Evolutionary conservation across 305 asterid species (phyloP).

Genomic region (Fraxinus nigra): DNA sequence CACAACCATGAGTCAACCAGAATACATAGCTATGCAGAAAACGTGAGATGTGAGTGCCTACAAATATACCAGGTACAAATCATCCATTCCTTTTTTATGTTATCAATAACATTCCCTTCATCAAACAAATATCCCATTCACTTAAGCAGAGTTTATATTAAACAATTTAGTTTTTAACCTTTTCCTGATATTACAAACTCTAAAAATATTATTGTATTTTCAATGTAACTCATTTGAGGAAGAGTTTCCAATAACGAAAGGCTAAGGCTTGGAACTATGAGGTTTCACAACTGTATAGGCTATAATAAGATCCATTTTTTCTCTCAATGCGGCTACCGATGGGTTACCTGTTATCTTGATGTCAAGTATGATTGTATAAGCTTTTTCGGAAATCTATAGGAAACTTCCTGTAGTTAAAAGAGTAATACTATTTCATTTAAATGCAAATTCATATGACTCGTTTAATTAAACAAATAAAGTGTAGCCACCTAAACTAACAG

Average conservation of each 20-base stretch:
- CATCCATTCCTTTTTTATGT: neutral
- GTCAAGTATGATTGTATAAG: neutral
- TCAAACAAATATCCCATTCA: constrained; percentile 2
- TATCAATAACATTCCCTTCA: constrained; percentile 6
- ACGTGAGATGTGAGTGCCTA: constrained; percentile 4
- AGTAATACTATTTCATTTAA: too few species aligned
- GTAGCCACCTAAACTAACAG: too few species aligned
- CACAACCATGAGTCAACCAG: constrained; percentile 10
- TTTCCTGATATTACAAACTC: neutral
- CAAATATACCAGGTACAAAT: neutral
- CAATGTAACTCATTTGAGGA: neutral
- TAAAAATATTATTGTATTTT: neutral
- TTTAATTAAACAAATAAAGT: too few species aligned
- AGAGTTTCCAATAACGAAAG: neutral
- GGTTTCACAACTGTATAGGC: neutral
- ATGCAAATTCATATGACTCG: too few species aligned
- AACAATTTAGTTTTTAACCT: neutral
- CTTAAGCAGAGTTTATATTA: neutral
- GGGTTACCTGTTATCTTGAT: neutral
- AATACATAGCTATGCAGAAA: constrained; percentile 1
- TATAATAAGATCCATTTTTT: neutral
- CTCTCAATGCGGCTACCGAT: neutral
- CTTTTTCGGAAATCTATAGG: neutral
- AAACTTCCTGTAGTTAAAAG: neutral
- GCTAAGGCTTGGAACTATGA: neutral